Base-by-base conservation (phyloP, 192 early-diverging fungal genomes). In the Phlyctochytrium planicorne region DNA sequence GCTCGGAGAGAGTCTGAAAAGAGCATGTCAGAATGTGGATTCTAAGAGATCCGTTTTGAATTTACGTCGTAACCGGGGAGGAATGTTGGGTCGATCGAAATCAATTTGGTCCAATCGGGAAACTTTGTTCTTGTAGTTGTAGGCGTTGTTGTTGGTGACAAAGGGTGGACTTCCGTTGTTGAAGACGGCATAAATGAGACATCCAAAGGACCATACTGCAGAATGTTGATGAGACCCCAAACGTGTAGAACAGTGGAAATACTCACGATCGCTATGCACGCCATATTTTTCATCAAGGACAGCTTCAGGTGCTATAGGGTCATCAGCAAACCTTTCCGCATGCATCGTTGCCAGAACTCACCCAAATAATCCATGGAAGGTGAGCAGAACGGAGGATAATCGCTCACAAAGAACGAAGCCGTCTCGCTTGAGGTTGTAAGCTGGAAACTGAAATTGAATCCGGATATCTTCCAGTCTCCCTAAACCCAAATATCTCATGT, bases 181-280 rank as follows among this genome's bases (percentile, higher is more conserved):
- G 72, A 91, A 84, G 0, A 90, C 72, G 0, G 93, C 81, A 52
- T 83, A 87, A 4, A 88, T 88, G 34, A 94, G 69, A 65, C 91
- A 95, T 0, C 89, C 93, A 2, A 95, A 80, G 10, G 91, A 77
- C 69, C 91, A 95, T 75, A 91, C 82, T 74, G 12, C 40, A 29
- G 23, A 40, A n/a, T n/a, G n/a, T 14, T 50, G n/a, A 14, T n/a
- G 40, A 14, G n/a, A 50, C 12, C 10, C 12, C 40, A 14, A n/a
- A 50, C 12, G 10, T n/a, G 12, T n/a, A 10, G 40, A 14, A n/a
- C 40, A 10, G 10, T 50, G 12, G 40, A 50, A n/a, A n/a, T 50
- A 50, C 40, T 50, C n/a, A 50, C 40, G n/a, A 50, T 50, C 40
- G 40, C 40, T 50, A 50, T 10, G n/a, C 12, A 50, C n/a, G 40